Evolutionary conservation across 179 eudicot genomes (phyloP).

Genomic region (Drosera spatulata): DNA sequence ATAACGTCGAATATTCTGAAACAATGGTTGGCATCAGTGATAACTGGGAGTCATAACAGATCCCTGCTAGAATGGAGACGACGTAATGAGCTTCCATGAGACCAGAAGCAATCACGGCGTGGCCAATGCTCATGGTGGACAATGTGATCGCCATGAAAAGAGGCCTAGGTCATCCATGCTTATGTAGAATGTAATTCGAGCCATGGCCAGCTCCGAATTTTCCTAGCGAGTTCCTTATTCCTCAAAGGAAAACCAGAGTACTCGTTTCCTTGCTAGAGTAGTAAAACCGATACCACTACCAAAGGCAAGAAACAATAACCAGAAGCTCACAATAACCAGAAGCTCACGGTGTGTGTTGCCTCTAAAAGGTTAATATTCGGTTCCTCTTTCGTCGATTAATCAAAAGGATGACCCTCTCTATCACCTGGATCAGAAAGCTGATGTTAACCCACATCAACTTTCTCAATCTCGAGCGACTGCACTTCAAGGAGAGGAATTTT

Average conservation of each 20-base stretch:
- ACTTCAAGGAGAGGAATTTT: too few species aligned
- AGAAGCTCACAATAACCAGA: too few species aligned
- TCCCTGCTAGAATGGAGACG: slow-evolving; percentile 62
- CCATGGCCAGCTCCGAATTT: slow-evolving; percentile 91
- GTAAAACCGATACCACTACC: slow-evolving; percentile 63
- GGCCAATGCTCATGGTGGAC: slow-evolving; percentile 58
- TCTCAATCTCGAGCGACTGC: slow-evolving; percentile 11
- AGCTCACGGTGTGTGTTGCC: slow-evolving; percentile 52
- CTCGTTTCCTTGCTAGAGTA: slow-evolving; percentile 45
- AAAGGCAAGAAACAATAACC: slow-evolving; percentile 49
- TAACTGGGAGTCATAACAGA: slow-evolving; percentile 81
- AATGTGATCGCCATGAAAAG: slow-evolving; percentile 58
- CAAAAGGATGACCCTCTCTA: slow-evolving; percentile 11
- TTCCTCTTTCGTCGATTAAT: slow-evolving; percentile 10
- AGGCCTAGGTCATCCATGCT: slow-evolving; percentile 58
- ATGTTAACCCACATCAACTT: slow-evolving; percentile 12
- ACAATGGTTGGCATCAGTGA: slow-evolving; percentile 82
- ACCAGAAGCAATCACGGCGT: slow-evolving; percentile 60
- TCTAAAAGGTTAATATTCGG: slow-evolving; percentile 48
- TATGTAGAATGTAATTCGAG: slow-evolving; percentile 56
- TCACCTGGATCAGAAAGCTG: slow-evolving; percentile 20
- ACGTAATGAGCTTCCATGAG: slow-evolving; percentile 51
- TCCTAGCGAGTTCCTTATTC: slow-evolving; percentile 86
- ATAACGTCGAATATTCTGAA: slow-evolving; percentile 70
- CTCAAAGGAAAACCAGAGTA: slow-evolving; percentile 77